Conservation (phyloP, 2,329 filamentous ascomycete species). For the Fusarium newnesense region DNA sequence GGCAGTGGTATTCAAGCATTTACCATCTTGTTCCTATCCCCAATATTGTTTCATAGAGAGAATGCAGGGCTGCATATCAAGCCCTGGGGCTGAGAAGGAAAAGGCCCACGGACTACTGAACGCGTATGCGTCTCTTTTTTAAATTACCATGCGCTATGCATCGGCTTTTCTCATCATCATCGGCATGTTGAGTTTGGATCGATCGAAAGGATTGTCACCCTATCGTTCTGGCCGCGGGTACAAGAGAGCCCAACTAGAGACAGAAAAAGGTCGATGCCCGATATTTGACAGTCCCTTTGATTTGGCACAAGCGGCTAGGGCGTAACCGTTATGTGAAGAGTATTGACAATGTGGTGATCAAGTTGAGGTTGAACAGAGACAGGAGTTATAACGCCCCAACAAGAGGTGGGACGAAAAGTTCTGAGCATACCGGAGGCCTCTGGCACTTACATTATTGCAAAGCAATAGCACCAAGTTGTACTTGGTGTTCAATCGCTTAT, state of each 20-base stretch:
- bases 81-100: not conserved
- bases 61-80: conserved; percentile 9
- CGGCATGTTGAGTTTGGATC: conserved; percentile 23
- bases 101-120: conserved; percentile 1
- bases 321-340: not conserved
- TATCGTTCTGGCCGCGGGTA: not conserved
- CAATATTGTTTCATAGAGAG: conserved; percentile 4
- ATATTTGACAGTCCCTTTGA: conserved; percentile 2
- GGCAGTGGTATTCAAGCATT: not conserved
- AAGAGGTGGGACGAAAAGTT: not conserved
- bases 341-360: not conserved
- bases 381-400: not conserved
- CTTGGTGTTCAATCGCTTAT: conserved; percentile 16
- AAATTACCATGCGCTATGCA: conserved; percentile 9
- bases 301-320: not conserved
- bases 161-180: conserved; percentile 17
- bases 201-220: conserved; percentile 16
- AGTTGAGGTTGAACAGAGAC: not conserved
- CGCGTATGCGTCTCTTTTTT: conserved; percentile 3
- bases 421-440: conserved; percentile 12
- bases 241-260: conserved; percentile 9
- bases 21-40: conserved; percentile 9
- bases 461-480: not conserved
- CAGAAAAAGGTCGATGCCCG: conserved; percentile 1
- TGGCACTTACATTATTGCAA: not conserved